Conservation (phyloP, 1,284 basidiomycete species). For the Trichosporon inkin region DNA sequence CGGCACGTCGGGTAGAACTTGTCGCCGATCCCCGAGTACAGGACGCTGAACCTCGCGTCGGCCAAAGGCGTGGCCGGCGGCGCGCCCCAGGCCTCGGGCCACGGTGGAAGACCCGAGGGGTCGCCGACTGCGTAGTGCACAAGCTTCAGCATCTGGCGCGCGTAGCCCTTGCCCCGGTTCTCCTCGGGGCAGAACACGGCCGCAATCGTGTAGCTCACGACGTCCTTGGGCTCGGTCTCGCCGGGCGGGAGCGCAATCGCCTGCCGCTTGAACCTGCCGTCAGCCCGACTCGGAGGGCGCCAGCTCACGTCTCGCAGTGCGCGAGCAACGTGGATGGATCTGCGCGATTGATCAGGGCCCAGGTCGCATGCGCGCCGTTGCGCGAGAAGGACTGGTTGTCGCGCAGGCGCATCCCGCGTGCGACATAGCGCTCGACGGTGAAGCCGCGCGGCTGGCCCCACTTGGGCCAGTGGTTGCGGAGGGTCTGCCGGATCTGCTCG, state of each 20-base stretch:
- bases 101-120: slow-evolving; percentile 19
- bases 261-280: slow-evolving; percentile 24
- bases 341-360: slow-evolving; percentile 27
- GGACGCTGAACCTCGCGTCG: slow-evolving; percentile 27
- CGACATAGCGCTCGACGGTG: not conserved
- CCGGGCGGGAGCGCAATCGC: slow-evolving; percentile 18
- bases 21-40: slow-evolving; percentile 38
- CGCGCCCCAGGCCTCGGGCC: slow-evolving; percentile 28
- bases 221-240: slow-evolving; percentile 18
- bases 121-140: slow-evolving; percentile 33
- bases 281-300: not conserved
- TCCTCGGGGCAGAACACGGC: slow-evolving; percentile 34
- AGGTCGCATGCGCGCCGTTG: slow-evolving; percentile 15
- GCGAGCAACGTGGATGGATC: slow-evolving; percentile 21
- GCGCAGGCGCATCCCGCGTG: slow-evolving; percentile 6
- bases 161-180: slow-evolving; percentile 37
- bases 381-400: slow-evolving; percentile 7
- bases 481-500: slow-evolving; percentile 13
- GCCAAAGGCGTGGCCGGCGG: slow-evolving; percentile 15
- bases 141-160: slow-evolving; percentile 33
- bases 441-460: slow-evolving; percentile 15
- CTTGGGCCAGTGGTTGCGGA: slow-evolving; percentile 11
- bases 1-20: slow-evolving; percentile 33
- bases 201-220: slow-evolving; percentile 32
- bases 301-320: slow-evolving; percentile 10